Evolutionary conservation across 352 stramenopile species (phyloP).

Genomic region (Plasmopara muralis): DNA sequence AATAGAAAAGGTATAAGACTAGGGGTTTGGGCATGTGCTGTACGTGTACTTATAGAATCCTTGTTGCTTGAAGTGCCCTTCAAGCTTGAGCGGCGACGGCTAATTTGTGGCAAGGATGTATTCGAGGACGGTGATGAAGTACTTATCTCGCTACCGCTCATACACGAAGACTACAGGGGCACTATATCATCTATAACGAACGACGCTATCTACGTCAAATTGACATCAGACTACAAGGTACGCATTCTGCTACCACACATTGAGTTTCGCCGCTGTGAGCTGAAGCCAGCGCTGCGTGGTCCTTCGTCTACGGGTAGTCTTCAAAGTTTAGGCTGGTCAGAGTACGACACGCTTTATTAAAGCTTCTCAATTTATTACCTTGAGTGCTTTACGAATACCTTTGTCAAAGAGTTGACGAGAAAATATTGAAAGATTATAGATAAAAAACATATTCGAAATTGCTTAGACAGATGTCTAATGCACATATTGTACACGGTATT

Average conservation of each 20-base stretch:
- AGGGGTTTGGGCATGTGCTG: background rate
- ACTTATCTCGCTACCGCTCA: constrained; percentile 49
- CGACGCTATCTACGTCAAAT: constrained; percentile 65
- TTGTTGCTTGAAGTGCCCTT: constrained; percentile 31
- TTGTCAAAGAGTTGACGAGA: too few species aligned
- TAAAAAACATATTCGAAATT: too few species aligned
- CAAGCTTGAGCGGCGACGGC: constrained; percentile 41
- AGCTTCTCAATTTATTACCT: background rate
- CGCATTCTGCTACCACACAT: constrained; percentile 53
- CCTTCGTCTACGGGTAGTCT: constrained; percentile 36
- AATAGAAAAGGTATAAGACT: constrained; percentile 27
- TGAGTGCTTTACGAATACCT: too few species aligned
- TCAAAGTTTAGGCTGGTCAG: constrained; percentile 50
- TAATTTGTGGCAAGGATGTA: constrained; percentile 64
- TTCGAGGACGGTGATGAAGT: constrained; percentile 82
- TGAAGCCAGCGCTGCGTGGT: constrained; percentile 58
- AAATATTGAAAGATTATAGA: too few species aligned
- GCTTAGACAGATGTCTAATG: too few species aligned
- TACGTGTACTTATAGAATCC: constrained; percentile 3
- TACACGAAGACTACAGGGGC: constrained; percentile 70
- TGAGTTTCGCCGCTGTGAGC: constrained; percentile 49
- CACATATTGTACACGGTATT: too few species aligned
- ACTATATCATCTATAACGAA: constrained; percentile 67
- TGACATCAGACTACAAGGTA: constrained; percentile 55
- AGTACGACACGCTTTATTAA: constrained; percentile 56